These are phyloP conservation scores for Malassezia equina DNA, from an alignment of 1,284 basidiomycete species.

Conservation along the genomic window DNA sequence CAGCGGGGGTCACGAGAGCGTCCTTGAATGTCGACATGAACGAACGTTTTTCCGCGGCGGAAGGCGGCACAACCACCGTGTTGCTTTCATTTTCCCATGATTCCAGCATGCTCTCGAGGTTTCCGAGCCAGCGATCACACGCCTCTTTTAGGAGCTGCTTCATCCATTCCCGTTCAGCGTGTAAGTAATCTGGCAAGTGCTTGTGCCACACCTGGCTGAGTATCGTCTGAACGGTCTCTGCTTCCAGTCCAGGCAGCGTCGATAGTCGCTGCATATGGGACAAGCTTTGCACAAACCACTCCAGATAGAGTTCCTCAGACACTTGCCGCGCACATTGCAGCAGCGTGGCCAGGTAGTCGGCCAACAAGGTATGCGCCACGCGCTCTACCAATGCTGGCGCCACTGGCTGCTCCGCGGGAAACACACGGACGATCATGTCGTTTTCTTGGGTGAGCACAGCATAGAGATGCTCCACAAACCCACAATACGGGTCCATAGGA, in stretches of 20 bases:
- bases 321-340: constrained; percentile 67
- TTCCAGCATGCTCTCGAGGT: constrained; percentile 48
- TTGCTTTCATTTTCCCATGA: not conserved
- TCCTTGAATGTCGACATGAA: constrained; percentile 84
- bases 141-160: constrained; percentile 64
- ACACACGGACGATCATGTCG: constrained; percentile 67
- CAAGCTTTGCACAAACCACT: constrained; percentile 74
- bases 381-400: constrained; percentile 66
- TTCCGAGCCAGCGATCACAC: constrained; percentile 67
- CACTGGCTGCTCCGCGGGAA: constrained; percentile 66
- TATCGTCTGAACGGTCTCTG: constrained; percentile 63
- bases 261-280: constrained; percentile 56
- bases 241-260: constrained; percentile 10
- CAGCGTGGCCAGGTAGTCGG: constrained; percentile 72
- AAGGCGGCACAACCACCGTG: constrained; percentile 40
- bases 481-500: constrained; percentile 53
- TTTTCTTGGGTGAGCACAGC: constrained; percentile 60
- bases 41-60: constrained; percentile 80
- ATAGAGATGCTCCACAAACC: constrained; percentile 43
- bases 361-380: constrained; percentile 62
- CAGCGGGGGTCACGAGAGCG: constrained; percentile 79
- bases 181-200: constrained; percentile 92
- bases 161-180: constrained; percentile 77
- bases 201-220: constrained; percentile 79
- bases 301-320: constrained; percentile 64